Conservation (phyloP, 345 rosid genomes). For the Combretum micranthum region DNA sequence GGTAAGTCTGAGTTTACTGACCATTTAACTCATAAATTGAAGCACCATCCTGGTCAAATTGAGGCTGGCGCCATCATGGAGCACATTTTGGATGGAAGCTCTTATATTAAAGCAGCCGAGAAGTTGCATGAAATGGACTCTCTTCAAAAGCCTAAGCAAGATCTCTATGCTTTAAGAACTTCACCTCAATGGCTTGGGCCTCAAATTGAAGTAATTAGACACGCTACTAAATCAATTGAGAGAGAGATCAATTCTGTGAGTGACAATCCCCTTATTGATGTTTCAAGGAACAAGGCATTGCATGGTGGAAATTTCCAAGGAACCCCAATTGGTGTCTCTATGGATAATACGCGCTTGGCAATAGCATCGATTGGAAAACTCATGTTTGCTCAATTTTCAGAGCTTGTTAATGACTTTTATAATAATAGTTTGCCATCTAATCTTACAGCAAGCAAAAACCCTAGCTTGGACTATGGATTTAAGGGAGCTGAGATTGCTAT, state of each 20-base stretch:
- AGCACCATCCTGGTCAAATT: conserved; percentile 1
- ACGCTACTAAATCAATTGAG: neutral
- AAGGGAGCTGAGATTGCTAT: neutral
- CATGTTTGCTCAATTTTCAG: conserved; percentile 1
- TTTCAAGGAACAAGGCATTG: neutral
- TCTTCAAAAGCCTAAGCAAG: conserved; percentile 3
- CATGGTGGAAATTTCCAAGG: conserved; percentile 1
- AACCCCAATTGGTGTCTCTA: conserved; percentile 2
- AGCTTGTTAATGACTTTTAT: conserved; percentile 1
- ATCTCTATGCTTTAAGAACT: neutral
- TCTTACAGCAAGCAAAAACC: neutral
- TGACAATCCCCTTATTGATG: neutral
- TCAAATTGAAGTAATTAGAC: neutral
- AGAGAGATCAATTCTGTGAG: conserved; percentile 1
- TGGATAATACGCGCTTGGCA: neutral
- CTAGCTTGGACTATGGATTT: neutral
- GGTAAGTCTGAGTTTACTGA: neutral
- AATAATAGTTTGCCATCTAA: neutral
- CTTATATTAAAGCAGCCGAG: neutral
- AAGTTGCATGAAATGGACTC: neutral
- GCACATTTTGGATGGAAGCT: conserved; percentile 1
- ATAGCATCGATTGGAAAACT: neutral
- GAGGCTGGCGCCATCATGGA: conserved; percentile 2
- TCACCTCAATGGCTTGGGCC: conserved; percentile 1
- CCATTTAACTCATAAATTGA: conserved; percentile 4